Evolutionary conservation across 176 grass and related monocot genomes (phyloP), one percentile per base, ranked within the genome.

Genomic region (Pontederia paniculata): DNA sequence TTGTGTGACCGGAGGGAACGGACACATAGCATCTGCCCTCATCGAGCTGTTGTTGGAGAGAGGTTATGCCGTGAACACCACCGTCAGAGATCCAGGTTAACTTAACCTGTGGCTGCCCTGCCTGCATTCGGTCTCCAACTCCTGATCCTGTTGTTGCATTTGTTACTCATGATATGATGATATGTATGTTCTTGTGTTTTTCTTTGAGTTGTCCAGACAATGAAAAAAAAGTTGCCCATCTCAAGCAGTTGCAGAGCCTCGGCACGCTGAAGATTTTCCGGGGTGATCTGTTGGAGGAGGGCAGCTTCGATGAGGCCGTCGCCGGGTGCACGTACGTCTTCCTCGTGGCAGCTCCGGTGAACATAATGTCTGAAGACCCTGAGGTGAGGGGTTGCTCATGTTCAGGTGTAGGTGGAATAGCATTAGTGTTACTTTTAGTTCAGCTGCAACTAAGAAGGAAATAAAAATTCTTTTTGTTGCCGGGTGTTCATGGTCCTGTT

Each of bases 1-100:
- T 13, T 94, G 89, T 48, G 88, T 91, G 2, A 86, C 88, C 31
- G 88, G 88, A 18, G 88, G 76, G 19, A 86, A 57, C 28, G 88
- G 88, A 2, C 83, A 68, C 58, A 74, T 93, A 5, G 80, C 83
- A 3, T 88, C 83, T 0, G 60, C 28, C 9, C 77, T 88, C n/a
- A 67, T 84, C 74, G 84, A 81, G 62, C 69, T 76, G 42, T 45
- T 94, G 50, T 74, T 88, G 25, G 5, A 80, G 76, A 94, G 73
- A 19, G 80, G 80, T 0, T 94, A 84, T 13, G 54, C 67, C 50
- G 70, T 84, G 15, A 83, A 80, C 28, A 73, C 83, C 8, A 94
- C 88, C 0, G 77, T 72, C 68, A 76, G 88, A 60, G 77, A 88
- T 58, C 80, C 80, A 8, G 77, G 80, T 94, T 13, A 8, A 21